Base-by-base conservation (phyloP, 2,329 filamentous ascomycete species). In the Ophiosphaerella herpotricha region DNA sequence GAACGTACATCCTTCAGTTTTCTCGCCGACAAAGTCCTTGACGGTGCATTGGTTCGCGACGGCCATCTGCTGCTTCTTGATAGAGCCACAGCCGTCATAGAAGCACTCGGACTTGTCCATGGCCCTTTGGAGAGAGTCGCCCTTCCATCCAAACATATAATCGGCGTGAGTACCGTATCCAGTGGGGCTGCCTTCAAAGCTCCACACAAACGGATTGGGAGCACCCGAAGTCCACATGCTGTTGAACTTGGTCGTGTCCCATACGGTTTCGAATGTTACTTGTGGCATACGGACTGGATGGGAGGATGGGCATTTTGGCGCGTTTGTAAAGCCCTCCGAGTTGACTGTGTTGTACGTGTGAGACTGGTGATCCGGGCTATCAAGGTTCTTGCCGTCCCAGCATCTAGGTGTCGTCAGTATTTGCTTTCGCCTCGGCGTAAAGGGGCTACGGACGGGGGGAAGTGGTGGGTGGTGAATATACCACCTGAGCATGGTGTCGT, bases 341-440 rank as follows among this genome's bases (percentile, higher is more conserved):
- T 21, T 51, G 21, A 60, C 54, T 0, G 63, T 64, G 42, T 61
- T 63, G 56, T 55, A 66, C 60, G 63, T 68, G 63, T 78, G 84
- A 55, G 76, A 76, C 71, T 78, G 78, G 75, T 86, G 83, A 67
- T 85, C 78, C 1, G 63, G 46, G 21, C 78, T 79, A 60, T 82
- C 80, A 24, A 33, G 52, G 56, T 54, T 64, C 53, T 33, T 57
- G 39, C 46, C 54, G 50, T 37, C 41, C 77, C 77, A 79, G 71
- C 62, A 66, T 49, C 58, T 66, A 40, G 5, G 5, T 6, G 0
- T 26, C 11, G 32, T 52, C 43, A 57, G 51, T 26, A 46, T 29
- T 13, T n/a, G 9, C 14, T 18, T 23, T 18, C 13, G 5, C 8
- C 14, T 6, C 11, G 7, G 11, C 1, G 42, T 29, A 26, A n/a